Base-by-base conservation (phyloP, 345 rosid species). In the Ricinus communis region DNA sequence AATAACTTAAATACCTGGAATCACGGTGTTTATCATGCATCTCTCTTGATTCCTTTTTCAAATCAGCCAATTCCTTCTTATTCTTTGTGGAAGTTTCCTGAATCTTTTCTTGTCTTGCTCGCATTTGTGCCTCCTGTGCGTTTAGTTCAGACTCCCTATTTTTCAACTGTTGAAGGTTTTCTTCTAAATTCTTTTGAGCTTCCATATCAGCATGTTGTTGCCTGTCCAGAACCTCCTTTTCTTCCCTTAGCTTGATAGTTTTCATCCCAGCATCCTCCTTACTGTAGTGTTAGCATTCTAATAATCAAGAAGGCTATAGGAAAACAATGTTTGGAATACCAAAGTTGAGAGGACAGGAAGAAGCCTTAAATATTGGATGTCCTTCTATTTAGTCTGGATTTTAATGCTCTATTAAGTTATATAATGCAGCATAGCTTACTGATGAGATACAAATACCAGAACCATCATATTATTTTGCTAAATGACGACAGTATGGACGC, bases 191-290 rank as follows among this genome's bases (percentile, higher is more conserved):
- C 82, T 89, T 90, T 70, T 80, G 83, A 58, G 90, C 96, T 87
- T 95, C 99, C 55, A 85, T 85, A 81, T 92, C 93, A 74, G 96
- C 86, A 82, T 88, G 92, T 21, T 89, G 97, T 62, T 95, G 97
- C 88, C 96, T 89, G 56, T 92, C 97, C 63, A 92, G 78, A 72
- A 92, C 96, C 88, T 95, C 99, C 70, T 95, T 89, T 78, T 95
- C 96, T 82, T 92, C 97, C 81, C 93, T 87, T 55, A 92, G 85
- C 86, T 86, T 88, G 5, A 87, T 82, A 80, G 98, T 95, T 88
- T 81, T 86, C 88, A 85, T 88, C 74, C 93, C 97, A 79, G 98
- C 99, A 57, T 92, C 93, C 82, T 90, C 97, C 81, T 95, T 95
- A 67, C 97, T 95, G 87, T 80, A 79, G 81, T 52, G 77, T 62